Base-by-base conservation (phyloP, 164 flowering plant genomes). In the Stephania cephalantha region DNA sequence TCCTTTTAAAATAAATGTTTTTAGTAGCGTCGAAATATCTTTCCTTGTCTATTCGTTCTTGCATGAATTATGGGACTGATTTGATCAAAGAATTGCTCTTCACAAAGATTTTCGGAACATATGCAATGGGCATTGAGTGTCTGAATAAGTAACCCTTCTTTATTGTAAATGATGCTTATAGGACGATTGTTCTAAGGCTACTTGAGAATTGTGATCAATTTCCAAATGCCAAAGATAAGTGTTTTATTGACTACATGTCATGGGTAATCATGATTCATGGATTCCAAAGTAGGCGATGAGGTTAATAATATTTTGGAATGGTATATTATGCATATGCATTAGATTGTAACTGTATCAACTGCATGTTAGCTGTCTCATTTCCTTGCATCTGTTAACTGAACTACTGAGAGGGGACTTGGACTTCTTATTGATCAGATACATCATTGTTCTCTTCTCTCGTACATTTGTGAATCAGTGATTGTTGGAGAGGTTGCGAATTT, bases 401-500 rank as follows among this genome's bases (percentile, higher is more conserved):
- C 8, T 58, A 17, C 65, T 58, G n/a, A 18, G n/a, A 58, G n/a
- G 65, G 65, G 7, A 15, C n/a, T 58, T 58, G 22, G 65, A 58
- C n/a, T 55, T 58, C 20, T 20, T 67, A 64, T 83, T 84, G 74
- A 81, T 61, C 79, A 45, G 69, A 75, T 73, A 69, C 63, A 79
- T 72, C 74, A 66, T 79, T 72, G 22, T 29, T 73, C 35, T 46
- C 63, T 82, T 31, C 72, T 83, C 31, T 75, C 73, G 25, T 81
- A 17, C 85, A 55, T 79, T 73, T 79, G 68, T 79, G 50, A 69
- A 83, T 31, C 78, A 90, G 96, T 93, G 97, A 86, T 91, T 55
- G 82, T 93, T 74, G 98, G 98, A 44, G 98, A 93, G 86, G 82
- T 86, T 67, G 91, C 98, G 46, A 93, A 93, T 74, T 93, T 91